Percentiles rank a stretch among this genome's conserved stretches.
Conservation (phyloP, 805 yeast genomes). For the Ogataea saltuana region DNA sequence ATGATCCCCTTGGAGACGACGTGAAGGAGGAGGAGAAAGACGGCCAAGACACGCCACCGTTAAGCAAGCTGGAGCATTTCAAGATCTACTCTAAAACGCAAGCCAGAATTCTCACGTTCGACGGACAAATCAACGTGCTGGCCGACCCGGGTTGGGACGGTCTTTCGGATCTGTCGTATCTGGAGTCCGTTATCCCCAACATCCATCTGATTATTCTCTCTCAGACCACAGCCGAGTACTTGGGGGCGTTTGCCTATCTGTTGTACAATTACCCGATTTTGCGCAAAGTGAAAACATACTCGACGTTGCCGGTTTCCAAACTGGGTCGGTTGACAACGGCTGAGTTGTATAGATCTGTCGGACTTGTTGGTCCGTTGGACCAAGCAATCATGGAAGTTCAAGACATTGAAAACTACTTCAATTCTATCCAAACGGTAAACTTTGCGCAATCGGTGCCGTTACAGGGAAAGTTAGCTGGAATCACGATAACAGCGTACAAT, state of each 20-base stretch:
- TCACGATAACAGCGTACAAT: conserved; percentile 75
- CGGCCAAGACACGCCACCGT: not conserved
- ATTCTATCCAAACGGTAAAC: conserved; percentile 65
- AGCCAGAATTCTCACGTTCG: conserved; percentile 53
- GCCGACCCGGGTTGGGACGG: conserved; percentile 83
- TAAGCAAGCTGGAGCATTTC: not conserved
- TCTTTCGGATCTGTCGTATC: conserved; percentile 39
- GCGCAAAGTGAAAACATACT: conserved; percentile 69
- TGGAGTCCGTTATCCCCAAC: conserved; percentile 45
- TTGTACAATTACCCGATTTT: conserved; percentile 60
- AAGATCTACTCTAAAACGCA: conserved; percentile 21
- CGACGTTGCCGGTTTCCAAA: conserved; percentile 88
- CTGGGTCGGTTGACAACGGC: conserved; percentile 82
- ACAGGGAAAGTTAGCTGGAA: conserved; percentile 58
- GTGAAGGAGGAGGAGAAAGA: conserved; percentile 11
- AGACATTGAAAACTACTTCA: conserved; percentile 82
- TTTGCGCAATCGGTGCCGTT: conserved; percentile 74
- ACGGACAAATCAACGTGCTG: conserved; percentile 50
- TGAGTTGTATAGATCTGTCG: conserved; percentile 74
- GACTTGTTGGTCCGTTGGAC: conserved; percentile 71
- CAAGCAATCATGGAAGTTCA: conserved; percentile 59
- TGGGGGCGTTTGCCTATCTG: conserved; percentile 77
- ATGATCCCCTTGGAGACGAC: conserved; percentile 19
- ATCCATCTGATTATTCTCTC: conserved; percentile 78
- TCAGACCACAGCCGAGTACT: conserved; percentile 76